Conservation (phyloP, 345 rosid genomes). For the Aurinia saxatilis region DNA sequence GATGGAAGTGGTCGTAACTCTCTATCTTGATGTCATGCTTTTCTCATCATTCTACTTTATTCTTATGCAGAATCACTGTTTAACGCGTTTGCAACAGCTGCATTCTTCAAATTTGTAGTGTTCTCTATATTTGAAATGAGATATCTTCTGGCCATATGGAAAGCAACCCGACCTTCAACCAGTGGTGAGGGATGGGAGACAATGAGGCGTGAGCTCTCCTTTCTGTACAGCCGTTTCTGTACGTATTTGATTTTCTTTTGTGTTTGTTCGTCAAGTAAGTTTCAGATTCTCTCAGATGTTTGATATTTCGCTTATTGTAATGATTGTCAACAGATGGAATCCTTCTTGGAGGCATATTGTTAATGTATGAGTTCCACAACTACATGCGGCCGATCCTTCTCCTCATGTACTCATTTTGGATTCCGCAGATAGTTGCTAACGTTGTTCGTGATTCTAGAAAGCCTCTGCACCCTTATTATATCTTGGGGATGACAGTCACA, state of each 20-base stretch:
- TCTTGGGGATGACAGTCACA: slow-evolving; percentile 83
- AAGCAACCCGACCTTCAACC: slow-evolving; percentile 83
- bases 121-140: slow-evolving; percentile 99
- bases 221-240: slow-evolving; percentile 97
- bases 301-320: slow-evolving; percentile 13
- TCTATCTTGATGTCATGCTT: neutral
- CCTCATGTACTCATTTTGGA: slow-evolving; percentile 87
- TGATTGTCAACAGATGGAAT: slow-evolving; percentile 65
- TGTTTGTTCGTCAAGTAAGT: neutral
- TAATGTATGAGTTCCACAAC: slow-evolving; percentile 90
- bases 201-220: slow-evolving; percentile 94
- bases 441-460: slow-evolving; percentile 88
- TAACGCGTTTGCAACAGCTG: slow-evolving; percentile 97
- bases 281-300: neutral
- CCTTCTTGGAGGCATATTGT: slow-evolving; percentile 93
- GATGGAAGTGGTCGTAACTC: neutral
- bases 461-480: slow-evolving; percentile 90
- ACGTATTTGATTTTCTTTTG: slow-evolving; percentile 29
- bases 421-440: slow-evolving; percentile 84
- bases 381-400: slow-evolving; percentile 72
- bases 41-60: slow-evolving; percentile 14
- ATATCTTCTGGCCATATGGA: slow-evolving; percentile 97
- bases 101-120: slow-evolving; percentile 97
- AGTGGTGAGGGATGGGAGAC: slow-evolving; percentile 98
- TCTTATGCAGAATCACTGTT: slow-evolving; percentile 75